phyloP scores from a whole-genome alignment of 75 land plant genomes.

The Cryptomeria japonica region DNA sequence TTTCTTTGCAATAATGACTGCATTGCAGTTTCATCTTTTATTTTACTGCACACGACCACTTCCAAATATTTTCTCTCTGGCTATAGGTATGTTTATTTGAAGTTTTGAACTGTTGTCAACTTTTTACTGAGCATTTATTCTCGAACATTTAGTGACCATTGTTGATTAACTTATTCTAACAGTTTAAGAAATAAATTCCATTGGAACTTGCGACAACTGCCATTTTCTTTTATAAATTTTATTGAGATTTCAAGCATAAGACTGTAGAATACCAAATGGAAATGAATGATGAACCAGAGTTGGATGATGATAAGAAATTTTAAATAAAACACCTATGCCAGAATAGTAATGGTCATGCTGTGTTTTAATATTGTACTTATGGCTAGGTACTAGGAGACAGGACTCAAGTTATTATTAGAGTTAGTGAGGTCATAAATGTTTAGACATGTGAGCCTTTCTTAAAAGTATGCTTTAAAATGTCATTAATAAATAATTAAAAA shows the following conservation, averaged over 20 bases:
- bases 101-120: background rate
- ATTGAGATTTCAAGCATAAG: background rate
- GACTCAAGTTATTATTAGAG: background rate
- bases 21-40: constrained; percentile 78
- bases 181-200: background rate
- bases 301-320: background rate
- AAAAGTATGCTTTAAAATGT: background rate
- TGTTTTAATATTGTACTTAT: background rate
- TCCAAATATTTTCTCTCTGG: constrained; percentile 89
- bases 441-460: background rate
- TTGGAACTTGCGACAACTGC: background rate
- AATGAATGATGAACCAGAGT: background rate
- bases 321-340: background rate
- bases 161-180: background rate
- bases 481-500: background rate
- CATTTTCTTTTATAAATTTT: background rate
- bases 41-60: constrained; percentile 93
- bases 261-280: background rate
- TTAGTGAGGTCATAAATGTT: background rate
- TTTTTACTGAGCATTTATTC: background rate
- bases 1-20: constrained; percentile 75
- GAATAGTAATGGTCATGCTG: background rate
- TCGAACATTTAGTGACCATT: background rate
- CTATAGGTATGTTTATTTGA: constrained; percentile 62
- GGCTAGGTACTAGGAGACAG: background rate